Conservation (phyloP, 2,329 filamentous ascomycete species). For the Dactylellina sp. region DNA sequence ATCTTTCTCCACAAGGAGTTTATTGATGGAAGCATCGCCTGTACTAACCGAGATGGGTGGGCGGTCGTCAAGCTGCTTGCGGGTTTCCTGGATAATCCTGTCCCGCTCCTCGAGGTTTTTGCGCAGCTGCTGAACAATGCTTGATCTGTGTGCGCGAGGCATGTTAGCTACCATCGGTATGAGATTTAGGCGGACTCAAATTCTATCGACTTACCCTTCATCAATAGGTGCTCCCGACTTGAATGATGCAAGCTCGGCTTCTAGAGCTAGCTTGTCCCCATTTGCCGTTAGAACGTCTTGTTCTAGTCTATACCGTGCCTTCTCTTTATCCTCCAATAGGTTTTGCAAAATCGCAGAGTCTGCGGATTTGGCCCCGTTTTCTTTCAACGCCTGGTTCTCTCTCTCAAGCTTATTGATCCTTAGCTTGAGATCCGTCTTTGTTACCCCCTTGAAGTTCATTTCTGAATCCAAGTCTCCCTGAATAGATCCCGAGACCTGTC, state of each 20-base stretch:
- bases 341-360: slow-evolving; percentile 60
- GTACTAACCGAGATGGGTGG: slow-evolving; percentile 46
- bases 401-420: slow-evolving; percentile 61
- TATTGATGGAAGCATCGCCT: slow-evolving; percentile 58
- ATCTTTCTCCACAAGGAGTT: slow-evolving; percentile 61
- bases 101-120: slow-evolving; percentile 60
- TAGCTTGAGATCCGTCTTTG: slow-evolving; percentile 60
- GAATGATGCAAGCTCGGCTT: slow-evolving; percentile 61
- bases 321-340: slow-evolving; percentile 61
- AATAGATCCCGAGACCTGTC: slow-evolving; percentile 58
- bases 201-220: slow-evolving; percentile 59
- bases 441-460: slow-evolving; percentile 59
- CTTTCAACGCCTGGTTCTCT: slow-evolving; percentile 60
- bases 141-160: slow-evolving; percentile 58
- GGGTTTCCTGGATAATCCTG: slow-evolving; percentile 56
- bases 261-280: slow-evolving; percentile 61
- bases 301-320: slow-evolving; percentile 60
- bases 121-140: slow-evolving; percentile 60
- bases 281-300: slow-evolving; percentile 60
- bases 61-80: slow-evolving; percentile 53
- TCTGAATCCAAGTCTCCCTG: slow-evolving; percentile 61
- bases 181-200: too few relatives aligned
- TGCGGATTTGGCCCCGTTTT: slow-evolving; percentile 57
- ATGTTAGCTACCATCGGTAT: background rate
- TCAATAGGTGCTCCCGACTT: slow-evolving; percentile 58